Conservation (phyloP, 805 yeast species). For the Metschnikowia sp. region DNA sequence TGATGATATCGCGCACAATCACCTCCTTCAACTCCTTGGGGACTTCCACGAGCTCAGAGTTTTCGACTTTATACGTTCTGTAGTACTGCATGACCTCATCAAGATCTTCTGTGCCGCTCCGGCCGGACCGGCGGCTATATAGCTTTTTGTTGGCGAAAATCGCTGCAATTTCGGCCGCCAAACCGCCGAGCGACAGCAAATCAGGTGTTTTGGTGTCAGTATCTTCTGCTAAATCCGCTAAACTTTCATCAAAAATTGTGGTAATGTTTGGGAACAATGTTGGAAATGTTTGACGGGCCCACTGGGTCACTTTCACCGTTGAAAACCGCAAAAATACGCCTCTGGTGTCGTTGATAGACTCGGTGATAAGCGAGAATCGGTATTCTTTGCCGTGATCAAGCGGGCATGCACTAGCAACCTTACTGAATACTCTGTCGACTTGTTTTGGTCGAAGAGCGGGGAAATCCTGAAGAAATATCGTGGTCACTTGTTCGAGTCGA, state of each 20-base stretch:
- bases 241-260: slow-evolving; percentile 11
- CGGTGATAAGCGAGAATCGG: slow-evolving; percentile 31
- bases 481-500: slow-evolving; percentile 33
- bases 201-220: neutral
- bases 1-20: slow-evolving; percentile 51
- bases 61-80: slow-evolving; percentile 49
- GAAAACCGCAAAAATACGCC: slow-evolving; percentile 36
- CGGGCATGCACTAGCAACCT: slow-evolving; percentile 14
- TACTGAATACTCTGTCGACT: slow-evolving; percentile 32
- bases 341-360: slow-evolving; percentile 25
- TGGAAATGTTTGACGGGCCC: slow-evolving; percentile 12
- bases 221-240: neutral
- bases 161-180: neutral
- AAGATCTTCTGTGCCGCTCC: slow-evolving; percentile 33
- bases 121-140: slow-evolving; percentile 17
- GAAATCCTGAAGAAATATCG: slow-evolving; percentile 32
- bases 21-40: slow-evolving; percentile 51
- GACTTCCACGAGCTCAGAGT: slow-evolving; percentile 53
- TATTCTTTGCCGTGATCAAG: slow-evolving; percentile 13
- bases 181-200: neutral
- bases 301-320: slow-evolving; percentile 12
- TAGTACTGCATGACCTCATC: slow-evolving; percentile 35
- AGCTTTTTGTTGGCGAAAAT: slow-evolving; percentile 20
- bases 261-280: slow-evolving; percentile 1
- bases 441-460: slow-evolving; percentile 26